Evolutionary conservation across 2,329 filamentous ascomycete species (phyloP).

Genomic region (Didymella pomorum): DNA sequence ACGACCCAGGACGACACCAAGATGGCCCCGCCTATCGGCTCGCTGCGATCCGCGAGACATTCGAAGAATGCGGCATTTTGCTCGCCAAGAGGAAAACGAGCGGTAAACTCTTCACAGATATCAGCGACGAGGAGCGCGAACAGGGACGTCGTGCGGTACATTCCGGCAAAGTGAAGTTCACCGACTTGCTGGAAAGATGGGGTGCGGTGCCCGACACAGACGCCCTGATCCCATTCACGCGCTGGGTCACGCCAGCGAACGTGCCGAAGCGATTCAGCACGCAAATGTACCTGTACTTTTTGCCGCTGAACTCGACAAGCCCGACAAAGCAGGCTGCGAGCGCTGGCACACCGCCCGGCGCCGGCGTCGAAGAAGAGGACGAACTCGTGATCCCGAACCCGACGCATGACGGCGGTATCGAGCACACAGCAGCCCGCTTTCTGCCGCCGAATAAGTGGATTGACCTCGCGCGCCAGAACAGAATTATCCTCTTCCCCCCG

Average conservation of each 20-base stretch:
- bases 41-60: conserved; percentile 87
- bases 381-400: conserved; percentile 72
- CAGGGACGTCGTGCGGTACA: conserved; percentile 74
- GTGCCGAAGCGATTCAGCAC: conserved; percentile 84
- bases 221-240: conserved; percentile 79
- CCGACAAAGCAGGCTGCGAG: conserved; percentile 45
- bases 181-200: conserved; percentile 67
- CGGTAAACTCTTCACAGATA: conserved; percentile 64
- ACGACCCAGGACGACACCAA: conserved; percentile 66
- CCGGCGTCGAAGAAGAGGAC: conserved; percentile 41
- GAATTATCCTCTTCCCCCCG: conserved; percentile 88
- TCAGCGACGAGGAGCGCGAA: conserved; percentile 68
- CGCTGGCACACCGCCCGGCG: conserved; percentile 42
- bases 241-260: conserved; percentile 85
- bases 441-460: conserved; percentile 76
- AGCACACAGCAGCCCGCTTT: conserved; percentile 80
- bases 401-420: conserved; percentile 73
- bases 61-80: conserved; percentile 92
- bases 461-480: conserved; percentile 64
- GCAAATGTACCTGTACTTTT: conserved; percentile 95
- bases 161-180: conserved; percentile 69
- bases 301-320: conserved; percentile 64
- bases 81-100: conserved; percentile 66
- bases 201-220: conserved; percentile 72
- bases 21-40: conserved; percentile 80